These are phyloP conservation scores for Mycogone perniciosa DNA, from an alignment of 2,329 filamentous ascomycete genomes.

Conservation along the genomic window DNA sequence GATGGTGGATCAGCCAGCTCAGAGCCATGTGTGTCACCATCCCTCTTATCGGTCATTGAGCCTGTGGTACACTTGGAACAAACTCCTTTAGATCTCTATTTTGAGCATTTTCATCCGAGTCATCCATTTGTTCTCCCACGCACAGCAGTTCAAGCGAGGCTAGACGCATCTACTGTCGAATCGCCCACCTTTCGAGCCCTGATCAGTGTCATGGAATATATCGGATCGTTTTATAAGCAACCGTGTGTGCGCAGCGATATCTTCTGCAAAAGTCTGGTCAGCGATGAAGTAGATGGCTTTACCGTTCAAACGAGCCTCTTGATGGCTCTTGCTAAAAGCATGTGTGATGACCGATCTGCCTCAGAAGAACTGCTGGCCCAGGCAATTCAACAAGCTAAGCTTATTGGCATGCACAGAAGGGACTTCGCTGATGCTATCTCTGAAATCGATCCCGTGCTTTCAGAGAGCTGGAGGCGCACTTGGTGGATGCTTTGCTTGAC, in stretches of 20 bases:
- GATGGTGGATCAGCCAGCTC: neutral
- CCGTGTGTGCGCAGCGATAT: neutral
- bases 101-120: slow-evolving; percentile 4
- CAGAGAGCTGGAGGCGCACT: no score
- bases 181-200: neutral
- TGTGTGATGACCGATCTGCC: neutral
- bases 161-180: neutral
- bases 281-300: slow-evolving; percentile 1
- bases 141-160: neutral
- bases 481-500: neutral
- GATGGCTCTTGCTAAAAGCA: neutral
- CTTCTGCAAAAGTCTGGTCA: neutral
- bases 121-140: slow-evolving; percentile 4
- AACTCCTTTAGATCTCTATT: neutral
- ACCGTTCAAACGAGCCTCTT: neutral
- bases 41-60: neutral
- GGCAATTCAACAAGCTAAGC: neutral
- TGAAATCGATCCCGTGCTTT: no score
- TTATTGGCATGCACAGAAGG: neutral
- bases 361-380: neutral
- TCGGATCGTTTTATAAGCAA: slow-evolving; percentile 8
- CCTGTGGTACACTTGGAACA: neutral
- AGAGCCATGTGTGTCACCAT: neutral
- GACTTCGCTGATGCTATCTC: neutral
- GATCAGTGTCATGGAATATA: slow-evolving; percentile 3